Base-by-base conservation (phyloP, 140 eudicot genomes). In the Ambrosia hybrid region DNA sequence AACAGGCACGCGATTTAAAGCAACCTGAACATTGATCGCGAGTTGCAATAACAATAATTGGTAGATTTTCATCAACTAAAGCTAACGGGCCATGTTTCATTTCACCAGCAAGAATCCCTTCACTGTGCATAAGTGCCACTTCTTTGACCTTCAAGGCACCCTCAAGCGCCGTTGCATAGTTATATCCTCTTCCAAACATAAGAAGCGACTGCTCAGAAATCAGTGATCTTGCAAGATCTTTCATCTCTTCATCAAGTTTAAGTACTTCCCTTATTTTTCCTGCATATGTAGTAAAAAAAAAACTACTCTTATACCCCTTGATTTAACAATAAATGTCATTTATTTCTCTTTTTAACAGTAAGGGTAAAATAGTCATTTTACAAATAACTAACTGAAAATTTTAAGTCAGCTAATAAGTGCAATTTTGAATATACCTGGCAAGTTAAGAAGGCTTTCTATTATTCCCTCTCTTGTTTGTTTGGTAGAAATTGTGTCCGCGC, bases 61-160 rank as follows among this genome's bases (percentile, higher is more conserved):
- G 99, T 57, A 94, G 97, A 72, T 81, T 86, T 77, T 94, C 96
- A 74, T 94, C 99, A 10, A 94, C 97, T 65, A 94, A 84, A 68
- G 99, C 99, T 66, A 94, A 62, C 0, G 99, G 97, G 12, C 99
- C 99, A 75, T 94, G 99, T 73, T 94, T 94, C 99, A 94, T 94
- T 85, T 94, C 99, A 26, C 99, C 99, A 10, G 99, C 97, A 84
- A 94, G n/a, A n/a, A n/a, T n/a, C n/a, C n/a, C n/a, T n/a, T n/a
- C n/a, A n/a, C n/a, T n/a, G n/a, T n/a, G n/a, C n/a, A n/a, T n/a
- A n/a, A n/a, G n/a, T n/a, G n/a, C n/a, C n/a, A n/a, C n/a, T n/a
- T n/a, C n/a, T n/a, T n/a, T n/a, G n/a, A n/a, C n/a, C n/a, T n/a
- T n/a, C n/a, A n/a, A n/a, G n/a, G n/a, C n/a, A n/a, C n/a, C n/a